Percentiles rank a stretch among this genome's conserved stretches.
phyloP scores from a whole-genome alignment of 495 filamentous ascomycete species.

The Cercophora newfieldiana region DNA sequence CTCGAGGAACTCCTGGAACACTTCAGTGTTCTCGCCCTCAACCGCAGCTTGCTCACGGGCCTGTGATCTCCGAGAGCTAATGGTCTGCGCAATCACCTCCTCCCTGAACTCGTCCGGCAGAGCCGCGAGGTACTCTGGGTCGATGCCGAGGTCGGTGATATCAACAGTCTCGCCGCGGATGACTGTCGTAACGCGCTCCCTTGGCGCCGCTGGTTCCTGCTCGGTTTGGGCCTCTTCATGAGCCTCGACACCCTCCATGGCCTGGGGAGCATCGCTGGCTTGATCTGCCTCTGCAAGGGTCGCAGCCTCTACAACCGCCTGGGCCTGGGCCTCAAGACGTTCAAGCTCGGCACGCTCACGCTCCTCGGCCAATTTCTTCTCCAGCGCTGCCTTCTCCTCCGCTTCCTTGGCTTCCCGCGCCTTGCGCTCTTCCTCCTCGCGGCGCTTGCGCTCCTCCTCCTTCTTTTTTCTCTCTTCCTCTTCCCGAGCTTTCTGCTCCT shows the following conservation, averaged over 20 bases:
- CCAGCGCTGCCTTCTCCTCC: constrained; percentile 56
- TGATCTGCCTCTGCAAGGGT: background rate
- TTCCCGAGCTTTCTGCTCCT: constrained; percentile 60
- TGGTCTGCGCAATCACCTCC: constrained; percentile 87
- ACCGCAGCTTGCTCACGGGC: constrained; percentile 63
- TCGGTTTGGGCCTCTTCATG: constrained; percentile 41
- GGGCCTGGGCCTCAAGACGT: constrained; percentile 45
- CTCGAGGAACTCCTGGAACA: constrained; percentile 91
- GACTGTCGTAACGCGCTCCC: constrained; percentile 67
- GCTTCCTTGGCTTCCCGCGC: constrained; percentile 59
- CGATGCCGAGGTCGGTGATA: constrained; percentile 91
- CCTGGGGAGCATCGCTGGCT: constrained; percentile 46
- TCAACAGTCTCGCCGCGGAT: constrained; percentile 84
- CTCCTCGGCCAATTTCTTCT: constrained; percentile 60
- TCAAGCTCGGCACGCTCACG: constrained; percentile 54
- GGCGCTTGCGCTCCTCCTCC: constrained; percentile 64
- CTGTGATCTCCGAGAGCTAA: constrained; percentile 77
- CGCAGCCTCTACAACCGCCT: background rate
- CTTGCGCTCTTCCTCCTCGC: constrained; percentile 54
- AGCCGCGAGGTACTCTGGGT: constrained; percentile 88
- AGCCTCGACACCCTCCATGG: constrained; percentile 86
- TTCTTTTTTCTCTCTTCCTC: constrained; percentile 61
- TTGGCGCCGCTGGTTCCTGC: constrained; percentile 25
- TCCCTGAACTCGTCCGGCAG: constrained; percentile 93
- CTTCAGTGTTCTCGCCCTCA: constrained; percentile 82